Conservation (phyloP, 2,329 filamentous ascomycete species). For the Penicillium nordicum region DNA sequence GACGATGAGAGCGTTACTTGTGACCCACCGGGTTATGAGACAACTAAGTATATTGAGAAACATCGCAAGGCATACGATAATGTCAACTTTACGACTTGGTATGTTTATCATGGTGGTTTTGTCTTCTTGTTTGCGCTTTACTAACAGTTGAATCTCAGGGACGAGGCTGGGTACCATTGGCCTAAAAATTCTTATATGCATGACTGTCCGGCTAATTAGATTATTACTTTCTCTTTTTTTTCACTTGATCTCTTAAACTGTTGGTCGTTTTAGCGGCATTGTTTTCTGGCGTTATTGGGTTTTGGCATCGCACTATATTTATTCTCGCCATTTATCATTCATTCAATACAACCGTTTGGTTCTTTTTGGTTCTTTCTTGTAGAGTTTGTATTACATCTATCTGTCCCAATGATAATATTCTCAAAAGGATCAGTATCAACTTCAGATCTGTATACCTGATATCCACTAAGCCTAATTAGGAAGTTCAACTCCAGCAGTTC, state of each 20-base stretch:
- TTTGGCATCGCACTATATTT: conserved; percentile 4
- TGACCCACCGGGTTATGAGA: conserved; percentile 64
- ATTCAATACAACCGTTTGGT: background rate
- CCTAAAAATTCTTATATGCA: conserved; percentile 62
- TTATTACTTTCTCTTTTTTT: background rate
- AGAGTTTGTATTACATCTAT: no score
- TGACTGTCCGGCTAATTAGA: conserved; percentile 43
- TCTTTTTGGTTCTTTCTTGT: background rate
- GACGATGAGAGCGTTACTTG: conserved; percentile 60
- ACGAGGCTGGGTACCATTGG: conserved; percentile 54
- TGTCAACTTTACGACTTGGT: conserved; percentile 63
- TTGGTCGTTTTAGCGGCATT: conserved; percentile 29
- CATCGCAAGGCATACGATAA: conserved; percentile 63
- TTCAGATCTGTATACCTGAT: background rate
- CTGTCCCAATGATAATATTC: no score
- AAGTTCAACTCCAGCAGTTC: background rate
- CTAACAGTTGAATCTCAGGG: conserved; percentile 29
- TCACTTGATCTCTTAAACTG: conserved; percentile 1
- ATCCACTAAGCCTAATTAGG: background rate
- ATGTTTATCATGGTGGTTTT: conserved; percentile 19
- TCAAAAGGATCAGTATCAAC: no score
- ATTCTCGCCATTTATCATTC: background rate
- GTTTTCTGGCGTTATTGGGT: conserved; percentile 24
- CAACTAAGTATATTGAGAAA: conserved; percentile 62
- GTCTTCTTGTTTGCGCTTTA: background rate